Evolutionary conservation across 345 rosid genomes (phyloP), one percentile per base, ranked within the genome.

Genomic region (Syzygium grande): DNA sequence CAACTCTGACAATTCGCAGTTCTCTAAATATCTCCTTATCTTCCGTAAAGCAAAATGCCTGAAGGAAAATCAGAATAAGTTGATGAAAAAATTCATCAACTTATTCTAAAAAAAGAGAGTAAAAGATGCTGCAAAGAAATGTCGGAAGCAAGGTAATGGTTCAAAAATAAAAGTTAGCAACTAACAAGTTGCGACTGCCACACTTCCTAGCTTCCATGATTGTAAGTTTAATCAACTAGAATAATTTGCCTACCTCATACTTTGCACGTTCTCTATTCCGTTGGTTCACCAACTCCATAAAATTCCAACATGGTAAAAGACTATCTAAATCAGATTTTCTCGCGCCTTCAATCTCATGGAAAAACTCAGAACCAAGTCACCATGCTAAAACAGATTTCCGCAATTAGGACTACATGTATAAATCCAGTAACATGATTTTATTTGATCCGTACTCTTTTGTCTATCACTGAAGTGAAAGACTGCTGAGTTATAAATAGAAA

Each of bases 1-100:
- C 99, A 55, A 96, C 99, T 91, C 98, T 94, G 41, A 98, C 99
- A 4, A 95, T 89, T 91, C 94, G 92, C 43, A 97, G 96, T 86
- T 90, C 94, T 93, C 99, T 92, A 89, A 95, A 54, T 49, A 91
- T 86, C 89, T 97, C 99, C 90, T 89, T 89, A 89, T 94, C 98
- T 92, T 99, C 97, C 58, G 88, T 89, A 89, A 98, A 96, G 85
- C 90, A 16, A 88, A 93, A 93, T 19, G 94, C 98, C 99, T 98
- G 93, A 84, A 89, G 55, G 51, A 63, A n/a, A 51, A 52, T 46
- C 41, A 27, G 38, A 84, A 55, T 51, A 84, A 51, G 63, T 55
- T 30, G 73, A 91, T 56, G 51, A 65, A 17, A n/a, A 80, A 49
- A 52, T 38, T 38, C 41, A 38, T 38, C 41, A 38, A 38, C 41